Percentiles rank a stretch among this genome's conserved stretches.
phyloP scores from a whole-genome alignment of 2,329 filamentous ascomycete genomes.

The Cladosporium velox region DNA sequence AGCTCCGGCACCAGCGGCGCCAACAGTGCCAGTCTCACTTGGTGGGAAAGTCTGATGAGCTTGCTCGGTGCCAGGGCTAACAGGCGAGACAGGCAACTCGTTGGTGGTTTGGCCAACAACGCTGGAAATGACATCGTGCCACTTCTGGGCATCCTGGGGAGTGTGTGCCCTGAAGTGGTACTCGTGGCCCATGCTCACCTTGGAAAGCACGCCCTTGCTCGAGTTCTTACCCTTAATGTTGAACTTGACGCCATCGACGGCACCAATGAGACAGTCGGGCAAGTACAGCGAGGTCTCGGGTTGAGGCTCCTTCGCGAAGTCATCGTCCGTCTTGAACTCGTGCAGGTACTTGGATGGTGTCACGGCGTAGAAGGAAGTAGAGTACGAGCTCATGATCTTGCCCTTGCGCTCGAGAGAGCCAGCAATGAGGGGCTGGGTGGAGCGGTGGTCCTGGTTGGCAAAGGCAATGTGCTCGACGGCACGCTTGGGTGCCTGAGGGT shows the following conservation, averaged over 20 bases:
- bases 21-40: conserved; percentile 18
- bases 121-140: conserved; percentile 72
- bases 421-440: conserved; percentile 82
- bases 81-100: conserved; percentile 44
- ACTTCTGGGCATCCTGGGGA: conserved; percentile 75
- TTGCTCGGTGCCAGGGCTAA: conserved; percentile 24
- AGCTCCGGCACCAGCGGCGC: conserved; percentile 3
- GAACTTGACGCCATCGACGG: conserved; percentile 77
- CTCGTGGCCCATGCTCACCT: conserved; percentile 77
- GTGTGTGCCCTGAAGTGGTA: conserved; percentile 86
- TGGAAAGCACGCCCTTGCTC: conserved; percentile 73
- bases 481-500: conserved; percentile 73
- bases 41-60: conserved; percentile 3
- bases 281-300: conserved; percentile 91
- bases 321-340: conserved; percentile 93
- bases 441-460: conserved; percentile 81
- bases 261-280: conserved; percentile 81
- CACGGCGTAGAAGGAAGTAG: conserved; percentile 83
- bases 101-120: conserved; percentile 56
- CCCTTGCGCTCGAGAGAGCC: conserved; percentile 89
- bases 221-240: conserved; percentile 93
- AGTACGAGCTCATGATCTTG: conserved; percentile 80
- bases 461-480: conserved; percentile 74
- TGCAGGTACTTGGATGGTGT: conserved; percentile 87
- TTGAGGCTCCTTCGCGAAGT: conserved; percentile 68